Percentiles rank a stretch among this genome's conserved stretches.
phyloP scores from a whole-genome alignment of 1,284 basidiomycete genomes.

The Grifola frondosa region DNA sequence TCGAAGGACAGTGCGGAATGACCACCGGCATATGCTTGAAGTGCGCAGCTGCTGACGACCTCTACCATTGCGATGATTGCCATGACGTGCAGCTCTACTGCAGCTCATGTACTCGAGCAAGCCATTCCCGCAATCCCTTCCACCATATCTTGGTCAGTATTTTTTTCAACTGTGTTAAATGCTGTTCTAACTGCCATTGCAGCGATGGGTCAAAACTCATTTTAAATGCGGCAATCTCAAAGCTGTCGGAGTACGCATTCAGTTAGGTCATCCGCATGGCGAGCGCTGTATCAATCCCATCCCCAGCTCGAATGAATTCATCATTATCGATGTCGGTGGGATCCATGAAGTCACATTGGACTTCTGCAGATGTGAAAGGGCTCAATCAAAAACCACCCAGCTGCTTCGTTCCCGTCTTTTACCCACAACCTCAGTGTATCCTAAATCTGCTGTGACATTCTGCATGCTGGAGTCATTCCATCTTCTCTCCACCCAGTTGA shows the following conservation, averaged over 20 bases:
- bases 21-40: too few relatives aligned
- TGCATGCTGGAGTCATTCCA: not conserved
- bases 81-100: not conserved
- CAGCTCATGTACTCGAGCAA: not conserved
- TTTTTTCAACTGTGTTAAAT: not conserved
- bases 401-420: not conserved
- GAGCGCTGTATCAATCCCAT: not conserved
- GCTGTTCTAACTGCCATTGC: not conserved
- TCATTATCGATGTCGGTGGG: not conserved
- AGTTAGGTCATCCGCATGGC: not conserved
- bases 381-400: not conserved
- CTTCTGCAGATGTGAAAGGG: not conserved
- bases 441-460: not conserved
- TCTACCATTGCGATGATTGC: not conserved
- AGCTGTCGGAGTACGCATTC: not conserved
- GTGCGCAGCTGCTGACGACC: too few relatives aligned
- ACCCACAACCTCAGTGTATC: not conserved
- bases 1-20: slow-evolving; percentile 5
- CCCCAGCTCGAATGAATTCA: not conserved
- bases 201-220: not conserved
- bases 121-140: not conserved
- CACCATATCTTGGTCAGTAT: not conserved
- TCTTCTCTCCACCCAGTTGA: not conserved
- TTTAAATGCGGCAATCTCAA: not conserved
- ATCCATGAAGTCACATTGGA: not conserved